Base-by-base conservation (phyloP, 2,329 filamentous ascomycete genomes). In the Cladosporium halotolerans region DNA sequence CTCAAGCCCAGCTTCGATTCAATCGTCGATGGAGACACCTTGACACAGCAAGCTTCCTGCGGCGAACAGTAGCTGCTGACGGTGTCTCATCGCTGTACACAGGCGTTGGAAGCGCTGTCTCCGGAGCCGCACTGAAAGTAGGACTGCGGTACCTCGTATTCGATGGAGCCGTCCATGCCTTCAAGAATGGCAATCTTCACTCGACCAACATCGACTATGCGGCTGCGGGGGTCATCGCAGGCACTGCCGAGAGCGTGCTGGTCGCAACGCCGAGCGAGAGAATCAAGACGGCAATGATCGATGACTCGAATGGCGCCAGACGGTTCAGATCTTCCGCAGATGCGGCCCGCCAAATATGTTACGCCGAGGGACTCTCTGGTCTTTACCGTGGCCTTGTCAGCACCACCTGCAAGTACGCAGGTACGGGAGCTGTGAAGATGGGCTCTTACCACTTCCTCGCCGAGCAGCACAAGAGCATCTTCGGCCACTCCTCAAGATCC, bases 391-490 rank as follows among this genome's bases (percentile, higher is more conserved):
- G 76, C 0, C 63, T 78, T 1, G 57, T 70, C 0, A 72, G 72
- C 0, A 77, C 76, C 0, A 76, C 74, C 0, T 52, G 77, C 49
- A 78, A 79, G 58, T 76, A 78, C 55, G 72, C 73, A 2, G 70
- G 71, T 0, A 77, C 73, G 0, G 76, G 74, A 1, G 73, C 72
- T 2, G 71, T 77, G 1, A 67, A 74, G 8, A 76, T 77, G 73
- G 74, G 75, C 0, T 72, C 69, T 3, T 79, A 79, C 63, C 44
- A 51, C 31, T 51, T 51, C 40, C 43, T 51, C 13, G 47, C 47
- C 14, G 34, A 51, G 47, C 47, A 51, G 18, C 47, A 51, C 36
- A 16, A 28, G 31, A 51, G 36, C 7, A 8, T 51, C 2, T 23
- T 36, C 11, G 47, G 47, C 2, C 16, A 51, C 18, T 51, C 47